Conservation (phyloP, 2,329 filamentous ascomycete species). For the Daldinia eschscholtzii region DNA sequence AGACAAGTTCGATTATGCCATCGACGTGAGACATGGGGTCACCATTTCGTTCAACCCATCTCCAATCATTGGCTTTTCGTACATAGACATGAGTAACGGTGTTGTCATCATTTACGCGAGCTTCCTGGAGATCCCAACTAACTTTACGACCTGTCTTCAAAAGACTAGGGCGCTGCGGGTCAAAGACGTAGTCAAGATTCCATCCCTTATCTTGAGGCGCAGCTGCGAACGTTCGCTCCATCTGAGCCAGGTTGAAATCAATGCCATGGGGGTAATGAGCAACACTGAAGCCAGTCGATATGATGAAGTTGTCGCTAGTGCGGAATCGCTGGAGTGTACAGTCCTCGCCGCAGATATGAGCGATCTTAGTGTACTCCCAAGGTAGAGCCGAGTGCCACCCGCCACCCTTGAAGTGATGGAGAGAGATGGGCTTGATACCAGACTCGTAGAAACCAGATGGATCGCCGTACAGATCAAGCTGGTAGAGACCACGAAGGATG, state of each 20-base stretch:
- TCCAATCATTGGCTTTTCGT: conserved; percentile 64
- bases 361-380: conserved; percentile 68
- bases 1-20: conserved; percentile 69
- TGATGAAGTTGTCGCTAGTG: conserved; percentile 65
- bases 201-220: conserved; percentile 62
- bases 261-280: conserved; percentile 67
- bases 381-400: conserved; percentile 68
- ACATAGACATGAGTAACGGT: conserved; percentile 67
- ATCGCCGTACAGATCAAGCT: conserved; percentile 71
- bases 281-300: conserved; percentile 71
- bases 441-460: conserved; percentile 74
- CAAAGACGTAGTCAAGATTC: conserved; percentile 66
- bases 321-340: conserved; percentile 71
- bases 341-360: conserved; percentile 71
- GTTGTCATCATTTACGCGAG: conserved; percentile 61
- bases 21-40: conserved; percentile 66
- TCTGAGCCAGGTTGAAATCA: conserved; percentile 62
- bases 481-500: conserved; percentile 68
- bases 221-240: conserved; percentile 66
- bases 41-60: conserved; percentile 64
- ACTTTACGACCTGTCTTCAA: conserved; percentile 65
- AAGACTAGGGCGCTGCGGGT: conserved; percentile 62
- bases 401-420: conserved; percentile 74
- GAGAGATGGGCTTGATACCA: conserved; percentile 69
- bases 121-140: conserved; percentile 67